phyloP scores from a whole-genome alignment of 148 eudicot species.

The Chenopodium suecicum region DNA sequence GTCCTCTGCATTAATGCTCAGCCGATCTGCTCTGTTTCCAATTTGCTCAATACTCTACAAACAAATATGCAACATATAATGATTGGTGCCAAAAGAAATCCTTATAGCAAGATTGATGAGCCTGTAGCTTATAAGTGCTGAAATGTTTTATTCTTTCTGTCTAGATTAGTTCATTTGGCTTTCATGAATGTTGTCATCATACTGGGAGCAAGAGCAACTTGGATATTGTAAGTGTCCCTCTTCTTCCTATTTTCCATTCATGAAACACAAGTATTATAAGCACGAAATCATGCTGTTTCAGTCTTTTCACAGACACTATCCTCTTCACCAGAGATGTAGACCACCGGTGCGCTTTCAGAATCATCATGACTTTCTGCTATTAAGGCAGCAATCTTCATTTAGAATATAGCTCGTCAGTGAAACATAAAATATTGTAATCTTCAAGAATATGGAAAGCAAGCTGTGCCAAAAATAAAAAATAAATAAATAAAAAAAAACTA shows the following conservation, averaged over 20 bases:
- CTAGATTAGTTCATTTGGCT: neutral
- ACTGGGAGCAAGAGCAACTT: neutral
- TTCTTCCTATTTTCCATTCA: neutral
- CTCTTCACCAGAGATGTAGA: slow-evolving; percentile 98
- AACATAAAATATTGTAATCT: neutral
- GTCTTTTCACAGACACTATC: slow-evolving; percentile 38
- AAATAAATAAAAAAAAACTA: neutral
- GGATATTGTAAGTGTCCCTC: neutral
- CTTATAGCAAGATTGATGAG: neutral
- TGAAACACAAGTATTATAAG: neutral
- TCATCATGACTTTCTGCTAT: slow-evolving; percentile 62
- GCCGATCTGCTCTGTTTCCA: slow-evolving; percentile 88
- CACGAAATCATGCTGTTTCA: neutral
- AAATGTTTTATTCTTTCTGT: neutral
- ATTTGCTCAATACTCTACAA: slow-evolving; percentile 94
- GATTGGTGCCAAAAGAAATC: slow-evolving; percentile 2
- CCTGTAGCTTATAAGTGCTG: neutral
- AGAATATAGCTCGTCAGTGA: slow-evolving; percentile 29
- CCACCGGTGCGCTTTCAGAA: slow-evolving; percentile 59
- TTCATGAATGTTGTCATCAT: neutral
- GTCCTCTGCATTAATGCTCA: slow-evolving; percentile 66
- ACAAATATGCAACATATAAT: neutral
- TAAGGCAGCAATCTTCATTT: slow-evolving; percentile 76
- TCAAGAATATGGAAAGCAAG: neutral
- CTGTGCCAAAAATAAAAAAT: too few species aligned